Conservation (phyloP, 371 early-diverging fungal genomes). For the Saksenaea oblongispora region DNA sequence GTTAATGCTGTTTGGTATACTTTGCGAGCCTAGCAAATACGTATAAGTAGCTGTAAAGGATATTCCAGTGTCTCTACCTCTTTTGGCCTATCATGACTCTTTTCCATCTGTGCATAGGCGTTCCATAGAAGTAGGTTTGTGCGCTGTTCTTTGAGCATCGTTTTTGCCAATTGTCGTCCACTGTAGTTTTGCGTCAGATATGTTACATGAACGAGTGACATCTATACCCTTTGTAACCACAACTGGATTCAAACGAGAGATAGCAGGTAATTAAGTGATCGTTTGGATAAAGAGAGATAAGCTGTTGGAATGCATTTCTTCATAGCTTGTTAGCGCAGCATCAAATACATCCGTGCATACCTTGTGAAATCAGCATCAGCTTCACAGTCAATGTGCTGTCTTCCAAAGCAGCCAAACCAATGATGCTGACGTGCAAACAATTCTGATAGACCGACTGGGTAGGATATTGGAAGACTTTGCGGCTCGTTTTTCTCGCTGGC, state of each 20-base stretch:
- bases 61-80: conserved; percentile 20
- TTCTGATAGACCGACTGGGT: conserved; percentile 49
- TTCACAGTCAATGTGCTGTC: conserved; percentile 14
- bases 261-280: conserved; percentile 45
- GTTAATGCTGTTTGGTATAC: conserved; percentile 62
- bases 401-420: conserved; percentile 42
- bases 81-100: conserved; percentile 29
- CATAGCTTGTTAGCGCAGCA: neutral
- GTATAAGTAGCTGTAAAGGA: neutral
- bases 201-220: conserved; percentile 9
- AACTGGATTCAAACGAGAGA: conserved; percentile 50
- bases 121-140: conserved; percentile 68
- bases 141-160: conserved; percentile 54
- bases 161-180: conserved; percentile 61
- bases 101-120: conserved; percentile 68
- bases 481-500: conserved; percentile 16
- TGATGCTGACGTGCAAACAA: conserved; percentile 35
- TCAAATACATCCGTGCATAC: conserved; percentile 18
- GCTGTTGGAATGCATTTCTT: conserved; percentile 54
- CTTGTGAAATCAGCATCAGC: conserved; percentile 50
- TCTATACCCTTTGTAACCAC: conserved; percentile 36
- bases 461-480: conserved; percentile 48
- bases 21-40: conserved; percentile 59
- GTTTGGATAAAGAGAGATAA: conserved; percentile 20
- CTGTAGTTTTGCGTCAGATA: conserved; percentile 26